Percentiles rank a stretch among this genome's conserved stretches.
Conservation (phyloP, 2,329 filamentous ascomycete genomes). For the Alternaria rosae region DNA sequence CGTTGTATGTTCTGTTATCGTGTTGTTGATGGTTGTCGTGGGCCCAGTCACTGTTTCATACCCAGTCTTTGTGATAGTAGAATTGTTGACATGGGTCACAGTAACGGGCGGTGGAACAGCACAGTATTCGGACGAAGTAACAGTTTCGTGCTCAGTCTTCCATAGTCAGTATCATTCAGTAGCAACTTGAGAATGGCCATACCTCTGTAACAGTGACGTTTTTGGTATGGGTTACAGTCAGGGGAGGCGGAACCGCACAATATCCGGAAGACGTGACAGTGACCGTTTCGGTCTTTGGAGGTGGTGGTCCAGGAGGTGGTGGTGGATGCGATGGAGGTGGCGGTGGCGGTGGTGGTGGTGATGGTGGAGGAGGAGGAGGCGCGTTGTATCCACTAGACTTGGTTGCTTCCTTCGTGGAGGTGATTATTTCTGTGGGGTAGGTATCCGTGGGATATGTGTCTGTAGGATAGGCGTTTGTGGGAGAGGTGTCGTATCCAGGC, state of each 20-base stretch:
- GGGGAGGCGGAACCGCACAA: neutral
- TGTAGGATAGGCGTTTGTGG: neutral
- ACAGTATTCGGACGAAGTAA: neutral
- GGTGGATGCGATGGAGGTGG: neutral
- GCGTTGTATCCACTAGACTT: neutral
- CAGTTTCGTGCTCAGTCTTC: neutral
- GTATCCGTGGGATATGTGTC: neutral
- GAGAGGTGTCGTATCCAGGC: neutral
- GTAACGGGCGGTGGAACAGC: neutral
- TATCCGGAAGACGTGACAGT: neutral
- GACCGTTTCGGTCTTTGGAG: neutral
- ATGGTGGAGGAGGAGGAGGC: neutral
- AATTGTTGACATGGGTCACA: conserved; percentile 7
- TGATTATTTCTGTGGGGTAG: neutral
- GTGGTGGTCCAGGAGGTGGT: neutral
- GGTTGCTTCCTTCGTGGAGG: conserved; percentile 1
- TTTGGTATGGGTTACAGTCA: conserved; percentile 2
- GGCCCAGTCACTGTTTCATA: conserved; percentile 3
- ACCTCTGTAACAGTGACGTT: conserved; percentile 2
- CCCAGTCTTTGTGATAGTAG: conserved; percentile 14
- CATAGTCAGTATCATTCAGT: neutral
- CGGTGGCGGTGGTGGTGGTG: neutral
- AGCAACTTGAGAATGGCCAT: neutral
- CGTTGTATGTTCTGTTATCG: conserved; percentile 17
- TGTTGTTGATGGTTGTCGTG: conserved; percentile 18